A percentile compares a stretch with the other conserved stretches of the same genome.
Evolutionary conservation across 805 yeast species (phyloP).

Genomic region (Nakazawaea holstii): DNA sequence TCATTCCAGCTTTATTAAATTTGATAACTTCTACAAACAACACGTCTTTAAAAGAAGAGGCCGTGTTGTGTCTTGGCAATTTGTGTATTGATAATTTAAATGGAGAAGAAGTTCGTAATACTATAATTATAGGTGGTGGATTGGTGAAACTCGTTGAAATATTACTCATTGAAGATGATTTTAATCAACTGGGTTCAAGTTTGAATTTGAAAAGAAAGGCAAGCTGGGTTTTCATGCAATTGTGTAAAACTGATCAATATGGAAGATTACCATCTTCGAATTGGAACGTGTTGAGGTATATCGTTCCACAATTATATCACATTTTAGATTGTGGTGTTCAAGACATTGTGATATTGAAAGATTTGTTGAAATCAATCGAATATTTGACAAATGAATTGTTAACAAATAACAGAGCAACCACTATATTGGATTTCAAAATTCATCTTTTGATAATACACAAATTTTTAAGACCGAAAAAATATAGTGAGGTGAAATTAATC

Average conservation of each 20-base stretch:
- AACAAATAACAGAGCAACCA: slow-evolving; percentile 5
- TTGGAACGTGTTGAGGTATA: slow-evolving; percentile 12
- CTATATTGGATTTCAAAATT: slow-evolving; percentile 8
- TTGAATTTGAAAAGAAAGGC: slow-evolving; percentile 8
- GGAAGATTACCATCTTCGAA: slow-evolving; percentile 11
- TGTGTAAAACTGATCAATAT: slow-evolving; percentile 11
- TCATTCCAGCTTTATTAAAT: slow-evolving; percentile 6
- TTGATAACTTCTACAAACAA: slow-evolving; percentile 6
- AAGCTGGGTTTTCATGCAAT: slow-evolving; percentile 13
- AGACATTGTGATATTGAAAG: slow-evolving; percentile 6
- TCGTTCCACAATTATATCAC: slow-evolving; percentile 10
- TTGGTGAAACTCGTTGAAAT: slow-evolving; percentile 11
- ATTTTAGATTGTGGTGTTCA: slow-evolving; percentile 3
- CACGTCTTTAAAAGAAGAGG: slow-evolving; percentile 8
- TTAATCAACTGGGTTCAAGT: not conserved
- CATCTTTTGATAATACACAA: slow-evolving; percentile 7
- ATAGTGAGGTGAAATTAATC: slow-evolving; percentile 2
- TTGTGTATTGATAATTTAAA: slow-evolving; percentile 12
- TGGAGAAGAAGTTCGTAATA: slow-evolving; percentile 11
- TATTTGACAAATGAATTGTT: slow-evolving; percentile 10
- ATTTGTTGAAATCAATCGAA: slow-evolving; percentile 6
- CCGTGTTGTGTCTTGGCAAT: slow-evolving; percentile 9
- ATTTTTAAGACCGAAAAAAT: slow-evolving; percentile 2
- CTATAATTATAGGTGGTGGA: slow-evolving; percentile 11
- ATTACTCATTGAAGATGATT: slow-evolving; percentile 9